These are phyloP conservation scores for Malbranchea zuffiana DNA, from an alignment of 2,329 filamentous ascomycete species.

Conservation along the genomic window DNA sequence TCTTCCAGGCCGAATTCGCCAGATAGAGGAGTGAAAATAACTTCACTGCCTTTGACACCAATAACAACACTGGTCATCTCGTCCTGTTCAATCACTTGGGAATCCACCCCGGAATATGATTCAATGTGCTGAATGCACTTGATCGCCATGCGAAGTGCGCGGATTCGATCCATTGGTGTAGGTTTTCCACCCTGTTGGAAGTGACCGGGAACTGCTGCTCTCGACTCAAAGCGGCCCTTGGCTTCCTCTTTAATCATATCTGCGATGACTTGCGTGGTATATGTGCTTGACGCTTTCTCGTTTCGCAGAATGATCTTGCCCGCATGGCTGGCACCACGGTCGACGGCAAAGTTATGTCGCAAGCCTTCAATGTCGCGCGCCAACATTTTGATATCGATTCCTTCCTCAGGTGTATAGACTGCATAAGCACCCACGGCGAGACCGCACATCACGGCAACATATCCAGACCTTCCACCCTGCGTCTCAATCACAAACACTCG, in stretches of 20 bases:
- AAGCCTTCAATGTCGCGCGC: constrained; percentile 81
- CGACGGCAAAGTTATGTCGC: constrained; percentile 70
- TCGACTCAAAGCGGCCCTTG: constrained; percentile 80
- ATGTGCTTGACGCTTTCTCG: constrained; percentile 82
- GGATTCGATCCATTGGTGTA: constrained; percentile 89
- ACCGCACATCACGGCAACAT: constrained; percentile 81
- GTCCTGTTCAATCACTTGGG: constrained; percentile 60
- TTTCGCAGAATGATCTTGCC: constrained; percentile 95
- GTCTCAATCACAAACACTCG: constrained; percentile 97
- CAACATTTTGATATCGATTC: constrained; percentile 86
- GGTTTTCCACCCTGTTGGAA: constrained; percentile 90
- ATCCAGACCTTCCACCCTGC: constrained; percentile 87
- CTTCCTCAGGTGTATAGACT: constrained; percentile 95
- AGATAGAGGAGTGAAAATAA: constrained; percentile 74
- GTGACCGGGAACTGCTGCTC: constrained; percentile 84
- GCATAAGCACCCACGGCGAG: constrained; percentile 84
- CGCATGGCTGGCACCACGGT: constrained; percentile 77
- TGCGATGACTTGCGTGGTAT: constrained; percentile 85
- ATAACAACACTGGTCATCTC: constrained; percentile 69
- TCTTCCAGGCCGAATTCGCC: constrained; percentile 57
- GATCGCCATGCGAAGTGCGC: constrained; percentile 83
- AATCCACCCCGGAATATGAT: constrained; percentile 54
- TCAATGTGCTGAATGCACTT: constrained; percentile 91
- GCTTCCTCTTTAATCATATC: constrained; percentile 93
- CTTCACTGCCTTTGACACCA: constrained; percentile 78